Evolutionary conservation across 306 rosid species (phyloP), one percentile per base, ranked within the genome.

Genomic region (Cucurbita pepo): DNA sequence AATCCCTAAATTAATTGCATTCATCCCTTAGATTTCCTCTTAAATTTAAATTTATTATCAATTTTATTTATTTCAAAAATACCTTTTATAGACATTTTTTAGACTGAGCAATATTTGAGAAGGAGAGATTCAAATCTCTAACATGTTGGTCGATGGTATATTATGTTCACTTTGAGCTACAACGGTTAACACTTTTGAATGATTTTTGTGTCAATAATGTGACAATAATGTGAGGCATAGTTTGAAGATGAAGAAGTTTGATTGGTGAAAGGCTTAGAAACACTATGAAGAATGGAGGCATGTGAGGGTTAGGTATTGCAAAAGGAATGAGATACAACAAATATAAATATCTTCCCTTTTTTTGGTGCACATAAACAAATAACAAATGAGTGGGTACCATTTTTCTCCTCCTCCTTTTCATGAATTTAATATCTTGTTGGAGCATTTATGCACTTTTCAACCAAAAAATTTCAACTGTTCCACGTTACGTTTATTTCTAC

Each of bases 241-340:
- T 21, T 21, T 21, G 25, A 25, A 25, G 25, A 25, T 25, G 25
- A 25, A 22, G 25, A 22, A 25, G 25, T 25, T 25, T 25, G 25
- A 25, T 25, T 25, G 25, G 25, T 25, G 2, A 25, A 25, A 25
- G 55, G 40, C 36, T 21, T 67, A 67, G 73, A 67, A 25, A 48
- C 25, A 65, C 1, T 12, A 65, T 19, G 71, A 9, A 50, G 41
- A 47, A 52, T 30, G 62, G 38, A 53, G n/a, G n/a, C 75, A 71
- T 51, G 75, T 71, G 75, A 71, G 62, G 36, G 75, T 52, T 71
- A 52, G 75, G n/a, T 52, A 71, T 36, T 15, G 48, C 50, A 30
- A 51, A 44, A 65, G 53, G 37, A 43, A 51, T 10, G 21, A 22
- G 37, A 16, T 8, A 16, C 50, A 71, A 51, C 34, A 71, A 71